A percentile compares a stretch with the other conserved stretches of the same genome.
Evolutionary conservation across 2,329 filamentous ascomycete species (phyloP).

Genomic region (Alternaria arborescens): DNA sequence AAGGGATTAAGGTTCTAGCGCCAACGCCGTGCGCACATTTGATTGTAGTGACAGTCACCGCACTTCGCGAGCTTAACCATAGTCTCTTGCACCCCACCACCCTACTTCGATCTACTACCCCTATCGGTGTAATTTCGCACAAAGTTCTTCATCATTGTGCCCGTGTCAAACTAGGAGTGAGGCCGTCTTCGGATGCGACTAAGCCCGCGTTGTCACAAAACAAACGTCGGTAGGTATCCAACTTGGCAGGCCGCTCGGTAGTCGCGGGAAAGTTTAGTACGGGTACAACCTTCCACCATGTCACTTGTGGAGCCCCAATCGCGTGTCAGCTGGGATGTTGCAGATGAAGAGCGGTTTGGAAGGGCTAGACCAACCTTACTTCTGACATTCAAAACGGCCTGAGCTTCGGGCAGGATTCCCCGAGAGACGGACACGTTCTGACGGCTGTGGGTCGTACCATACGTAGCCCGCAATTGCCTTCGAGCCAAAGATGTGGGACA

Average conservation of each 20-base stretch:
- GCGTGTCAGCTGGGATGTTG: slow-evolving; percentile 42
- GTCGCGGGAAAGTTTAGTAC: slow-evolving; percentile 35
- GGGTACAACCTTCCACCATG: slow-evolving; percentile 30
- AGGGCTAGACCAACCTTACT: slow-evolving; percentile 37
- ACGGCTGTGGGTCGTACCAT: slow-evolving; percentile 32
- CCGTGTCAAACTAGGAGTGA: background rate
- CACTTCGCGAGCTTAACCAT: slow-evolving; percentile 20
- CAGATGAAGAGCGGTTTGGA: slow-evolving; percentile 29
- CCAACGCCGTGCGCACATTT: slow-evolving; percentile 25
- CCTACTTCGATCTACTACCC: slow-evolving; percentile 20
- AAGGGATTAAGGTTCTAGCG: slow-evolving; percentile 26
- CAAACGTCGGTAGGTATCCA: slow-evolving; percentile 10
- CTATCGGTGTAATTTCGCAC: background rate
- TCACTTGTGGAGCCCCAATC: slow-evolving; percentile 35
- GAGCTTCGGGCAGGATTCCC: slow-evolving; percentile 42
- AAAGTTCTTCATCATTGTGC: background rate
- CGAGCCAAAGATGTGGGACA: slow-evolving; percentile 37
- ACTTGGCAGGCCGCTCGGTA: slow-evolving; percentile 30
- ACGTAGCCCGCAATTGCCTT: slow-evolving; percentile 25
- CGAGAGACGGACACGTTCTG: slow-evolving; percentile 35
- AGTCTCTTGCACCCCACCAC: slow-evolving; percentile 27
- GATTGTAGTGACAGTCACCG: slow-evolving; percentile 11
- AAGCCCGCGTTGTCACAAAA: slow-evolving; percentile 2
- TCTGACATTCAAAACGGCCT: slow-evolving; percentile 38
- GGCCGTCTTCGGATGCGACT: background rate